A percentile compares a stretch with the other conserved stretches of the same genome.
Conservation (phyloP, 495 filamentous ascomycete genomes). For the Aspergillus bertholletiae region DNA sequence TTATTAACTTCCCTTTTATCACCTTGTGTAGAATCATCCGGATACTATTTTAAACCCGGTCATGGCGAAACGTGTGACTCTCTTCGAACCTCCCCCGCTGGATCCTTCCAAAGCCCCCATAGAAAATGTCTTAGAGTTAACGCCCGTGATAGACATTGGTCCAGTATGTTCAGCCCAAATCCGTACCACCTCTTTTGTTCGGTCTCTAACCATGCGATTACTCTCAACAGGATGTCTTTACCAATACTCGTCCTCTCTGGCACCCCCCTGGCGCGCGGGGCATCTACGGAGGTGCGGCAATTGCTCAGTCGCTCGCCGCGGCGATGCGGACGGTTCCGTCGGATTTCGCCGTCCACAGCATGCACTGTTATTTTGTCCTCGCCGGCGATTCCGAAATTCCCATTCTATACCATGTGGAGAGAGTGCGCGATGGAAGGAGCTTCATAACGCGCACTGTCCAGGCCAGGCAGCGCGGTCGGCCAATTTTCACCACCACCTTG, state of each 20-base stretch:
- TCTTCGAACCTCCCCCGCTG: conserved; percentile 70
- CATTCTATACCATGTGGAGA: conserved; percentile 89
- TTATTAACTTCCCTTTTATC: background rate
- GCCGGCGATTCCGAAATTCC: conserved; percentile 81
- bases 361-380: conserved; percentile 99
- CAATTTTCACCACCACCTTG: conserved; percentile 92
- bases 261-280: conserved; percentile 87
- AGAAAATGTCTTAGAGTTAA: conserved; percentile 86
- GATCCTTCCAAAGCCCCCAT: conserved; percentile 74
- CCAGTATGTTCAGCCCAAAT: conserved; percentile 50
- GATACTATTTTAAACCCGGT: background rate
- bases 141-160: conserved; percentile 72
- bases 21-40: background rate
- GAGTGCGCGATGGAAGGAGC: conserved; percentile 83
- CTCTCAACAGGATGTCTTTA: conserved; percentile 71
- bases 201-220: conserved; percentile 2
- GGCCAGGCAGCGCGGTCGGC: conserved; percentile 80
- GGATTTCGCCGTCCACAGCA: conserved; percentile 82
- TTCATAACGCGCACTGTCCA: conserved; percentile 96
- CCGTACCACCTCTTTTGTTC: background rate
- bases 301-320: conserved; percentile 86
- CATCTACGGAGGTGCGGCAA: conserved; percentile 88
- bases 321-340: conserved; percentile 80
- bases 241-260: conserved; percentile 86
- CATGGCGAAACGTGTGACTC: conserved; percentile 52